phyloP scores from a whole-genome alignment of 768 basidiomycete genomes.

The Russula lepida region DNA sequence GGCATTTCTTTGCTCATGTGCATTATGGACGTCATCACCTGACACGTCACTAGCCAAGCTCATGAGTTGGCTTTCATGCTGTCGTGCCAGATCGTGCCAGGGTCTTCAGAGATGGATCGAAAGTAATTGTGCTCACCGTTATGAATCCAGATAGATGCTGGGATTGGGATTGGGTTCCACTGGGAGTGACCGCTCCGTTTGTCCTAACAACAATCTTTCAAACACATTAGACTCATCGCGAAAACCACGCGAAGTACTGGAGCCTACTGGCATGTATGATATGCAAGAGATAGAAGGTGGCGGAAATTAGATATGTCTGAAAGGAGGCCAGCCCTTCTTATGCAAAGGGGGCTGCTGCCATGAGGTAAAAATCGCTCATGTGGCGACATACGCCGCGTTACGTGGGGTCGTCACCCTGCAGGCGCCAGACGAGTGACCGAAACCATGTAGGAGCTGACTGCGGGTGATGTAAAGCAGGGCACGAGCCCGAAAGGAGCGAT shows the following conservation, averaged over 20 bases:
- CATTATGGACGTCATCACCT: constrained; percentile 2
- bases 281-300: background rate
- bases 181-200: background rate
- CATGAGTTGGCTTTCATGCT: constrained; percentile 9
- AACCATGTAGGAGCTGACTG: background rate
- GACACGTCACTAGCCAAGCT: background rate
- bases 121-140: background rate
- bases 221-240: background rate
- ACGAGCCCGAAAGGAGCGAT: background rate
- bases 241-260: background rate
- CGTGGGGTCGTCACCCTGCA: background rate
- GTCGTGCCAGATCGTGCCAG: background rate
- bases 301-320: background rate
- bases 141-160: background rate
- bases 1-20: constrained; percentile 26
- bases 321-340: background rate
- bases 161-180: background rate
- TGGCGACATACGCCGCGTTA: background rate
- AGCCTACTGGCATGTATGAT: background rate
- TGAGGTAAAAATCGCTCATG: background rate
- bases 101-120: background rate
- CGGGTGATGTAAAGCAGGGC: background rate
- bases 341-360: background rate
- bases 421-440: background rate
- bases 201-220: background rate